phyloP scores from a whole-genome alignment of 176 grass and related monocot genomes.

The Zoysia pacifica region DNA sequence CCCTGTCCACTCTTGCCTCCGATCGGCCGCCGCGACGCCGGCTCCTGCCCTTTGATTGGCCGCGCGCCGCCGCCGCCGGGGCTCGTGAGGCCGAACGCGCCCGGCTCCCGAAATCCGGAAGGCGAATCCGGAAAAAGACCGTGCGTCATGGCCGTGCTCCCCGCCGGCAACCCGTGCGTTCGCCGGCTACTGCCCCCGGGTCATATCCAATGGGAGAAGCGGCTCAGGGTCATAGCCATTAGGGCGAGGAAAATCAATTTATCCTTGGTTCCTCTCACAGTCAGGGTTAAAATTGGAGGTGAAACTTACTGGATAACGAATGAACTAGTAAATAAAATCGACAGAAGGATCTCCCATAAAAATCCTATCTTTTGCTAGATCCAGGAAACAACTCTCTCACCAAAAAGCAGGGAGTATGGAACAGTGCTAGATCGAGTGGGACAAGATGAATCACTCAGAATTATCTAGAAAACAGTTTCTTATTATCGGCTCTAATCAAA shows the following conservation, averaged over 20 bases:
- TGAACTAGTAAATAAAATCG: not conserved
- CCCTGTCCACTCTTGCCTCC: conserved; percentile 43
- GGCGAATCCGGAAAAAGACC: conserved; percentile 51
- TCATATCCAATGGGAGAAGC: conserved; percentile 62
- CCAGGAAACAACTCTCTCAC: conserved; percentile 27
- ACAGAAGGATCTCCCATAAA: not conserved
- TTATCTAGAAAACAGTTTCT: not conserved
- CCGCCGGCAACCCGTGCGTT: not conserved
- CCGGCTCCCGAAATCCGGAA: conserved; percentile 58
- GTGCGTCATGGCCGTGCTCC: not conserved
- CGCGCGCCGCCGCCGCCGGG: not conserved
- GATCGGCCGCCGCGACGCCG: conserved; percentile 13
- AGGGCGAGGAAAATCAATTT: not conserved
- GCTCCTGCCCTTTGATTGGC: conserved; percentile 42
- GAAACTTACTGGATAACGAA: conserved; percentile 12
- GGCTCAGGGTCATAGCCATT: conserved; percentile 59
- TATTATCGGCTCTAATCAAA: not conserved
- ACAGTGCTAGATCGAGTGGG: conserved; percentile 25
- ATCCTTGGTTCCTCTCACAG: not conserved
- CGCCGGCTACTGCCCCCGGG: conserved; percentile 27
- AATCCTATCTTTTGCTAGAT: conserved; percentile 6
- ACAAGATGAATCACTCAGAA: conserved; percentile 13
- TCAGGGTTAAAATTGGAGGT: not conserved
- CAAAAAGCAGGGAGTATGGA: conserved; percentile 14
- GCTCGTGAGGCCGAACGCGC: conserved; percentile 24